Evolutionary conservation across 2,329 filamentous ascomycete genomes (phyloP).

Genomic region (Fusarium redolens): DNA sequence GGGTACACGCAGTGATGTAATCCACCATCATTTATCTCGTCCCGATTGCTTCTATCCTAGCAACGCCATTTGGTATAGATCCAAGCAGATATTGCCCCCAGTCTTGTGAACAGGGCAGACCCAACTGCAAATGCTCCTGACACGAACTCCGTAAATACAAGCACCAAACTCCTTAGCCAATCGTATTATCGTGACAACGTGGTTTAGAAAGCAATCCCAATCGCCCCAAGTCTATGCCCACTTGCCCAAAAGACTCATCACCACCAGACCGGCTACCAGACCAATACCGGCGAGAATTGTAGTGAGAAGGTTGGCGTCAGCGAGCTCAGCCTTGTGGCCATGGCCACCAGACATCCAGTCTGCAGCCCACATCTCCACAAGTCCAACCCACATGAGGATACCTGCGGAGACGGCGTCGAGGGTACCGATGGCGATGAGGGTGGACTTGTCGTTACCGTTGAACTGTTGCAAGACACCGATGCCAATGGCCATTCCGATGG

Average conservation of each 20-base stretch:
- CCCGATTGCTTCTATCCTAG: constrained; percentile 5
- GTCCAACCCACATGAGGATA: constrained; percentile 81
- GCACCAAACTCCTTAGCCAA: constrained; percentile 19
- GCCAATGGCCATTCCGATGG: constrained; percentile 83
- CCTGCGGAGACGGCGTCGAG: constrained; percentile 80
- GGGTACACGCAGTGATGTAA: neutral
- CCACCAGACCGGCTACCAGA: constrained; percentile 69
- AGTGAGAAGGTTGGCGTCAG: constrained; percentile 60
- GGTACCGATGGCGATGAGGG: constrained; percentile 77
- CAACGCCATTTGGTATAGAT: constrained; percentile 15
- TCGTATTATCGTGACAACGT: neutral
- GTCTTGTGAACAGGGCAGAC: constrained; percentile 1
- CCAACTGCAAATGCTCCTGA: constrained; percentile 3
- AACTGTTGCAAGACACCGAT: constrained; percentile 76
- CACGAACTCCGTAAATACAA: constrained; percentile 26
- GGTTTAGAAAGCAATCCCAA: neutral
- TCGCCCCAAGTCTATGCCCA: constrained; percentile 67
- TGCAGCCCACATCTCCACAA: constrained; percentile 82
- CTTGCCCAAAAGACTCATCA: constrained; percentile 81
- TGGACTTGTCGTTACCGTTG: constrained; percentile 77
- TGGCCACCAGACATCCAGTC: constrained; percentile 73
- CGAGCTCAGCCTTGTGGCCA: constrained; percentile 60
- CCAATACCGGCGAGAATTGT: constrained; percentile 63
- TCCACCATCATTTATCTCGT: constrained; percentile 13
- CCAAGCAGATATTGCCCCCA: neutral